Percentiles rank a stretch among this genome's conserved stretches.
Conservation (phyloP, 2,329 filamentous ascomycete genomes). For the Pseudogymnoascus sp. region DNA sequence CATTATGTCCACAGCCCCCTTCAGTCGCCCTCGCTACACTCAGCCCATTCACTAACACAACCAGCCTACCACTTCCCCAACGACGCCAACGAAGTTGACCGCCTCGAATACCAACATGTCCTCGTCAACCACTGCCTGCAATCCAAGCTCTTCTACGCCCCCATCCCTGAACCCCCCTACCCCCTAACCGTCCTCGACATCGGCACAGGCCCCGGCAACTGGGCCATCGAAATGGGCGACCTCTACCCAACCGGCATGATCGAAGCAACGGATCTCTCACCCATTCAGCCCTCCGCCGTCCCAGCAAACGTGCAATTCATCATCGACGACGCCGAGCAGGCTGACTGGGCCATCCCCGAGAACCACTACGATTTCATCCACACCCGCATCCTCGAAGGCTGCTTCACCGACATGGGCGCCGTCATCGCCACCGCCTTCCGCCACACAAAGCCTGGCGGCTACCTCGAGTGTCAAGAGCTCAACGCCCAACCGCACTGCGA, state of each 20-base stretch:
- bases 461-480: conserved; percentile 19
- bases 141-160: conserved; percentile 34
- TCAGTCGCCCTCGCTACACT: background rate
- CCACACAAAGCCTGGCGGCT: conserved; percentile 18
- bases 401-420: conserved; percentile 45
- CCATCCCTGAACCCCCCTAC: conserved; percentile 31
- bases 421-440: conserved; percentile 13
- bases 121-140: conserved; percentile 36
- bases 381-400: conserved; percentile 44
- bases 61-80: conserved; percentile 34
- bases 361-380: conserved; percentile 52
- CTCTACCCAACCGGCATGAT: conserved; percentile 49
- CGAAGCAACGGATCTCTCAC: conserved; percentile 57
- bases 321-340: conserved; percentile 36
- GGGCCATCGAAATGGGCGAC: conserved; percentile 60
- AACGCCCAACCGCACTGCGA: conserved; percentile 29
- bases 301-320: conserved; percentile 66
- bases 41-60: background rate
- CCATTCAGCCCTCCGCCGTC: conserved; percentile 55
- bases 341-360: conserved; percentile 37
- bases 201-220: conserved; percentile 46
- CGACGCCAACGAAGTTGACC: conserved; percentile 41
- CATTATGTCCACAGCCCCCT: background rate
- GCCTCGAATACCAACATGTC: conserved; percentile 41
- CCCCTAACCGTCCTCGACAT: conserved; percentile 35